Evolutionary conservation across 371 early-diverging fungal genomes (phyloP).

Genomic region (Mortierella sp.): DNA sequence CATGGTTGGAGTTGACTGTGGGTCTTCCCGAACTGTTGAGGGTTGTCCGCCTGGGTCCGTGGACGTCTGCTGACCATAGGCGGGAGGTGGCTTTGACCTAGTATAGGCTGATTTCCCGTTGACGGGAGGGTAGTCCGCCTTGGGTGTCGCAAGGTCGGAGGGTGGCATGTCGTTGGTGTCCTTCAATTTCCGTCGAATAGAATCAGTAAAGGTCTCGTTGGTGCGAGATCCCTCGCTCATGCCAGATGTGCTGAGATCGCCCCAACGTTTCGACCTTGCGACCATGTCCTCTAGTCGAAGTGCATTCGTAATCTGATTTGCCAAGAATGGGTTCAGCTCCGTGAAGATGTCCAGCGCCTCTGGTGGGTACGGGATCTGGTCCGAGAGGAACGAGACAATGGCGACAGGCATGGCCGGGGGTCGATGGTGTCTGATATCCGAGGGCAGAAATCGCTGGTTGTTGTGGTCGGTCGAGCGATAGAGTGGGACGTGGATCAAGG

Average conservation of each 20-base stretch:
- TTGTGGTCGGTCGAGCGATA: conserved; percentile 61
- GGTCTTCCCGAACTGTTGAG: not conserved
- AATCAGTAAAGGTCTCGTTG: conserved; percentile 41
- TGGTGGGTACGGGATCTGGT: conserved; percentile 71
- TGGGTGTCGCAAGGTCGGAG: conserved; percentile 15
- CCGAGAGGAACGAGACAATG: conserved; percentile 71
- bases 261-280: conserved; percentile 41
- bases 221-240: conserved; percentile 26
- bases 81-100: not conserved
- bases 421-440: conserved; percentile 32
- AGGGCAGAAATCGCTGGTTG: conserved; percentile 42
- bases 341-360: conserved; percentile 62
- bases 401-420: conserved; percentile 67
- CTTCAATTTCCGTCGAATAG: conserved; percentile 41
- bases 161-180: conserved; percentile 17
- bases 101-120: conserved; percentile 1
- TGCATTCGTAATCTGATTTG: conserved; percentile 57
- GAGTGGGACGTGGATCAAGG: conserved; percentile 70
- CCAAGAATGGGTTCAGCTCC: conserved; percentile 67
- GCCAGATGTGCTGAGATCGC: conserved; percentile 21
- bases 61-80: not conserved
- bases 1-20: not conserved
- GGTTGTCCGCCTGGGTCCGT: not conserved
- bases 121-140: conserved; percentile 3
- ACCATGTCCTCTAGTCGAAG: conserved; percentile 44